Base-by-base conservation (phyloP, 805 yeast species). In the Myxozyma nipponensis region DNA sequence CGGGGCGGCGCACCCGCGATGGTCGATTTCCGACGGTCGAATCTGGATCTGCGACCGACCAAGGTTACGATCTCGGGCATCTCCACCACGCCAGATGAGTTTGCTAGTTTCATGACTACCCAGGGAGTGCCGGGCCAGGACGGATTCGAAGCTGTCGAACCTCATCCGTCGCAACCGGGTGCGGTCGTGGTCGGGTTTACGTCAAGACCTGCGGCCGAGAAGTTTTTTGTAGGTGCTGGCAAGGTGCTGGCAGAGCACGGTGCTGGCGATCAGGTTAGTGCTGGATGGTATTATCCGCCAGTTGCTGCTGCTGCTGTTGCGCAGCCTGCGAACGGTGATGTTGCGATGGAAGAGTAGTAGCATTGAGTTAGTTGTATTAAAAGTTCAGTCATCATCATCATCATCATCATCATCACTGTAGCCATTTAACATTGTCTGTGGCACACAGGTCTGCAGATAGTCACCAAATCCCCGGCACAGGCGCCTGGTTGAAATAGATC, bases 31-130 rank as follows among this genome's bases (percentile, higher is more conserved):
- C 50, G 61, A 2, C 42, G 57, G 10, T 50, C 65, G 17, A 63
- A 54, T 30, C 59, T 72, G 18, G 76, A 72, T 52, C 57, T 69
- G 30, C 63, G 76, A 13, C 72, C 76, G 5, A 68, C 65, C 48
- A 53, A 60, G 25, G 68, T 72, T 3, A 44, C 56, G n/a, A 62
- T 72, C 6, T 39, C 44, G 4, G 70, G 71, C 4, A 57, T 71
- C 1, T 39, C 63, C 1, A 53, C 56, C 15, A 65, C 61, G 17
- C 58, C 57, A 30, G 68, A 67, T 44, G 75, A 70, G 50, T 28
- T 28, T 28, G n/a, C n/a, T n/a, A 58, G 63, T 9, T 57, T 71
- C 22, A 54, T 66, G 30, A 54, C 62, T 17, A 57, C 60, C 39
- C 57, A 72, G 15, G 60, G 63, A 43, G 57, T 52, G 47, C 56